Conservation (phyloP, 2,329 filamentous ascomycete species). For the Westerdykella aurantiaca region DNA sequence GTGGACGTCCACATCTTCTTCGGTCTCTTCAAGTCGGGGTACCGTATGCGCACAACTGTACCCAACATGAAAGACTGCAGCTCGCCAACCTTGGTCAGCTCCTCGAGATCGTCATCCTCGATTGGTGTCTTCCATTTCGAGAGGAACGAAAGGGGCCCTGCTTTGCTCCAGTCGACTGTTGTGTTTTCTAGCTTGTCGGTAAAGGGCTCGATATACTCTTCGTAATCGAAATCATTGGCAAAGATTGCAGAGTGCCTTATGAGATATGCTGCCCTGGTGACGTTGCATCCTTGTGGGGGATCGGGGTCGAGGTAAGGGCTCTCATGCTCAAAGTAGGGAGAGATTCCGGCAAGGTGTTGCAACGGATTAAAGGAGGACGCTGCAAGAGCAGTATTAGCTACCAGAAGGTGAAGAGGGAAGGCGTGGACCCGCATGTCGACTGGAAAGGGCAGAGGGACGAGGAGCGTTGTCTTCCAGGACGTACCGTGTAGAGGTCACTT, state of each 20-base stretch:
- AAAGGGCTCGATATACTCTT: conserved; percentile 48
- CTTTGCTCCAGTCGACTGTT: conserved; percentile 53
- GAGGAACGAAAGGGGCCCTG: conserved; percentile 54
- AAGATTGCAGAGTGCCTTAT: conserved; percentile 49
- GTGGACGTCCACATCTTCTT: conserved; percentile 57
- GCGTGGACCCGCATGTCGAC: conserved; percentile 9
- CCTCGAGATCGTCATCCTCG: conserved; percentile 51
- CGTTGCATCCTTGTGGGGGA: conserved; percentile 48
- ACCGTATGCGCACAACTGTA: conserved; percentile 53
- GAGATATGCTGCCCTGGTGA: conserved; percentile 46
- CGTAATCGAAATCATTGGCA: conserved; percentile 50
- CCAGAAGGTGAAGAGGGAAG: conserved; percentile 16
- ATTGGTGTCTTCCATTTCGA: conserved; percentile 53
- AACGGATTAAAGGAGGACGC: conserved; percentile 45
- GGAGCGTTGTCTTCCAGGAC: neutral
- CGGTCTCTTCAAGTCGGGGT: conserved; percentile 50
- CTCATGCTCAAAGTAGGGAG: conserved; percentile 46
- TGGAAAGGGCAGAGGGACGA: neutral
- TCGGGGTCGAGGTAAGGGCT: conserved; percentile 44
- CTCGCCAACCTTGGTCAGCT: conserved; percentile 57
- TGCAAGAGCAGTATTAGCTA: conserved; percentile 22
- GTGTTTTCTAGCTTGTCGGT: conserved; percentile 54
- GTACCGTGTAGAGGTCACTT: neutral
- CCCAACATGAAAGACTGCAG: conserved; percentile 57
- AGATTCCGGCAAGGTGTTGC: conserved; percentile 46